Evolutionary conservation across 306 rosid genomes (phyloP), one percentile per base, ranked within the genome.

Genomic region (Canavalia gladiata): DNA sequence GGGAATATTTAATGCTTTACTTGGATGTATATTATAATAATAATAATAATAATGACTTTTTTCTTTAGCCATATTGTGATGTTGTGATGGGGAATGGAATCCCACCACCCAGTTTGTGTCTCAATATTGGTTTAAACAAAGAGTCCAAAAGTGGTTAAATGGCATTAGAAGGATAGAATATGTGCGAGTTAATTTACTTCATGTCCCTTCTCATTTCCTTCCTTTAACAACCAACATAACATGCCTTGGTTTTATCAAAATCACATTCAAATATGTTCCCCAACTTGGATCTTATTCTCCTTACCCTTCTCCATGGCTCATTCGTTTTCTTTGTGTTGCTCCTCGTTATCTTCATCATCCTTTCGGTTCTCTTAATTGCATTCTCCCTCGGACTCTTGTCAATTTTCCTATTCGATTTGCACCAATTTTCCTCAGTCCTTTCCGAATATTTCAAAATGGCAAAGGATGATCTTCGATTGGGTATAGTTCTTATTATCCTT

Each of bases 231-330:
- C 68, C 43, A 71, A 34, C 80, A 72, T 43, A 74, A 25, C 63
- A 74, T 83, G 72, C 33, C 42, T 64, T 57, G 28, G 73, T 71
- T 65, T 75, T 45, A 68, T 74, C 46, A 34, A 69, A 82, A 60
- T 7, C 42, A 45, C 7, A 59, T 86, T 78, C 76, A 74, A 45
- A 18, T 45, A 81, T 86, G 89, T 83, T 76, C 29, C 81, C 85
- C 33, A 83, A 86, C 42, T 57, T 80, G 52, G 89, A 86, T 67
- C 87, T 83, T 78, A 76, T 86, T 70, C 78, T 86, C 68, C 64
- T 83, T 8, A 68, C 85, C 45, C 81, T 86, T 72, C 77, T 83
- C 33, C 85, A 86, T 80, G 89, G 59, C 85, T 86, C 85, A 5
- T 56, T 86, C 34, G 74, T 86, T 29, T 78, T 76, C 68, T 72